Base-by-base conservation (phyloP, 495 filamentous ascomycete species). In the Penicillium samsonianum region DNA sequence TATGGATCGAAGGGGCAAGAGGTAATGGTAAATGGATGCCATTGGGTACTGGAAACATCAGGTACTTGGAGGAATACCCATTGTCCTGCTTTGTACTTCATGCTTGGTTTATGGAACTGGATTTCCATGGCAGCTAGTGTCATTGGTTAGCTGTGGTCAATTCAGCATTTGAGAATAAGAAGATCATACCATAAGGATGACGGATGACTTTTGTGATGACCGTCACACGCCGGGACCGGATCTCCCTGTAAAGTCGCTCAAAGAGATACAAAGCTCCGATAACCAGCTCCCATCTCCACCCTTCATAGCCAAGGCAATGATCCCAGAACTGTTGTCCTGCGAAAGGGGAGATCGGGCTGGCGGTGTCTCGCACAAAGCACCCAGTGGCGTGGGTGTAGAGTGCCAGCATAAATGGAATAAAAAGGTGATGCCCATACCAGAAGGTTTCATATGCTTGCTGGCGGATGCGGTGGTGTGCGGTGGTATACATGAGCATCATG, bases 21-120 rank as follows among this genome's bases (percentile, higher is more conserved):
- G 11, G 94, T 99, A 76, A 99, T 99, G 69, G 94, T 99, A 72
- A 98, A 99, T 16, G 94, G 94, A 74, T 99, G 94, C 94, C 94
- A 99, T 77, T 99, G 93, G 60, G 87, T 85, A 55, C 77, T 82
- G 51, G 90, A 95, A 40, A 99, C 86, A 5, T 89, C 84, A 2
- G 94, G 94, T 10, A 96, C 85, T 72, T 98, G 92, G 53, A 99
- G 77, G 77, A 98, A 96, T 19, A 98, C 84, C 91, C 92, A 99
- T 72, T 99, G 94, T 35, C 94, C 94, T 22, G 95, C 85, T 80
- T 97, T 97, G 84, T 99, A 99, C 64, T 87, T 91, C 89, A 99
- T 96, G 58, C 88, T 91, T 10, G 92, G 90, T 71, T 98, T 99
- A 64, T 80, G 81, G 69, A 99, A 98, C 72, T 99, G 94, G 63